A percentile compares a stretch with the other conserved stretches of the same genome.
phyloP scores from a whole-genome alignment of 805 yeast genomes.

The Lachancea cidri region DNA sequence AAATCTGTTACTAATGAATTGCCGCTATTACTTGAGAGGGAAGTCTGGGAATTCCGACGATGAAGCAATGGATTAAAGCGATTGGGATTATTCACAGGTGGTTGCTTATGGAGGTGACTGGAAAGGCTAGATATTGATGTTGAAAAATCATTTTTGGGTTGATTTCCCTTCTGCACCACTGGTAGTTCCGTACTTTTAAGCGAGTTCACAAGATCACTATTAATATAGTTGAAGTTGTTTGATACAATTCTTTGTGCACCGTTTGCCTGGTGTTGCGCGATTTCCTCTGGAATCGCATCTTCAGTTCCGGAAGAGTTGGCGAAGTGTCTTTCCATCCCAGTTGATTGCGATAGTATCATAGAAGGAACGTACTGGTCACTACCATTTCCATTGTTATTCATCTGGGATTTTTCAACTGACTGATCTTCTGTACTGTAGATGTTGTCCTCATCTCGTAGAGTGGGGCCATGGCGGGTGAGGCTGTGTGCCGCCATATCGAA shows the following conservation, averaged over 20 bases:
- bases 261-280: neutral
- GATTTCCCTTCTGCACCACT: slow-evolving; percentile 11
- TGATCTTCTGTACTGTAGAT: neutral
- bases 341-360: slow-evolving; percentile 48
- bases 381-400: slow-evolving; percentile 11
- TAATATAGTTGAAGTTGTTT: slow-evolving; percentile 16
- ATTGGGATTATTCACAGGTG: slow-evolving; percentile 10
- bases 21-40: slow-evolving; percentile 6
- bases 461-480: slow-evolving; percentile 2
- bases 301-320: slow-evolving; percentile 27
- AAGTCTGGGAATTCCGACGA: slow-evolving; percentile 13
- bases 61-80: slow-evolving; percentile 11
- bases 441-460: neutral
- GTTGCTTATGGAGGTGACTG: slow-evolving; percentile 24
- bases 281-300: neutral
- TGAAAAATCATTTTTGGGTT: slow-evolving; percentile 20
- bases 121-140: slow-evolving; percentile 32
- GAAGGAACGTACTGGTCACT: slow-evolving; percentile 35
- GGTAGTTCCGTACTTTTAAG: neutral
- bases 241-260: slow-evolving; percentile 1
- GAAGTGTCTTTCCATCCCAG: slow-evolving; percentile 44
- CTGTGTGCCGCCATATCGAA: slow-evolving; percentile 3
- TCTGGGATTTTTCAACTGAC: neutral
- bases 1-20: neutral
- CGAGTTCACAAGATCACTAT: slow-evolving; percentile 13